Conservation (phyloP, 768 basidiomycete species). For the Trametes elegans region DNA sequence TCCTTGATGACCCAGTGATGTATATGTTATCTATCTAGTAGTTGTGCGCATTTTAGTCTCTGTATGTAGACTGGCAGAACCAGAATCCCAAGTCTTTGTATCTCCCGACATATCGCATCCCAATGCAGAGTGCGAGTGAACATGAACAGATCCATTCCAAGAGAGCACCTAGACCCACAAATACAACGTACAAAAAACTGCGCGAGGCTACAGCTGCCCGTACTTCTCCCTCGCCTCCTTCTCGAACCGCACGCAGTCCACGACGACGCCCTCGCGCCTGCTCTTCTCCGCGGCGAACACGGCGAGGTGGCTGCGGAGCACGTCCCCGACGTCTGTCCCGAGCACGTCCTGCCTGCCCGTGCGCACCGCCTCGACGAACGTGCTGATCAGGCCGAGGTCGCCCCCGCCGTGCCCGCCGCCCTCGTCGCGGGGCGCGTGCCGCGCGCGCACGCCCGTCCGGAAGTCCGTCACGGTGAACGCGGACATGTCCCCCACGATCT, state of each 20-base stretch:
- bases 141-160: background rate
- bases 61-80: constrained; percentile 3
- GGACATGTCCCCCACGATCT: constrained; percentile 84
- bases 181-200: background rate
- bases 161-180: background rate
- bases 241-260: constrained; percentile 67
- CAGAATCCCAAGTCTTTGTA: background rate
- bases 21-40: constrained; percentile 16
- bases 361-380: constrained; percentile 76
- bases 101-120: background rate
- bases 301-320: constrained; percentile 75
- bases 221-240: constrained; percentile 38
- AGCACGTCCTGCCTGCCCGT: constrained; percentile 60
- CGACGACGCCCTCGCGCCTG: constrained; percentile 62
- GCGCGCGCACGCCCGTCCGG: constrained; percentile 47
- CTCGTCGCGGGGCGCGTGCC: constrained; percentile 48
- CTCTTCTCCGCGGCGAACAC: constrained; percentile 89
- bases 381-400: constrained; percentile 69
- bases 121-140: background rate
- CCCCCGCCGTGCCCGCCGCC: constrained; percentile 85
- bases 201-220: background rate
- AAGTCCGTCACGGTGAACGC: constrained; percentile 79
- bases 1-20: background rate
- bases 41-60: constrained; percentile 6
- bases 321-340: constrained; percentile 64